phyloP scores from a whole-genome alignment of 495 filamentous ascomycete genomes.

The Aspergillus homomorphus region DNA sequence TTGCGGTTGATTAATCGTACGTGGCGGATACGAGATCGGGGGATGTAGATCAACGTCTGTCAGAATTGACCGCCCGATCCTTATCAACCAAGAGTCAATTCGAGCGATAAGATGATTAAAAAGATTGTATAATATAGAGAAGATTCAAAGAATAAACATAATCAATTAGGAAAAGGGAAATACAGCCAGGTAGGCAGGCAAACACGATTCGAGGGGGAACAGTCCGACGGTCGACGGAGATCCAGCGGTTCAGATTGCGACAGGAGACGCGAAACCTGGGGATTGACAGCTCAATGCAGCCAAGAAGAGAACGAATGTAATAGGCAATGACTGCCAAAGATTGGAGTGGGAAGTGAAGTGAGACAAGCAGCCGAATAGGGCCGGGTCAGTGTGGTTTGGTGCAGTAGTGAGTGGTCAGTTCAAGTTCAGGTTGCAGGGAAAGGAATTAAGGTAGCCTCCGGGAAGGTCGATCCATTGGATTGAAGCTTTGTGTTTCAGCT shows the following conservation, averaged over 20 bases:
- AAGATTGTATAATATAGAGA: background rate
- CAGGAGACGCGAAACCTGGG: conserved; percentile 7
- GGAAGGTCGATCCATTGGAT: background rate
- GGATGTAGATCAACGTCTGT: conserved; percentile 13
- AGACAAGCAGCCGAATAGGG: background rate
- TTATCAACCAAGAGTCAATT: conserved; percentile 1
- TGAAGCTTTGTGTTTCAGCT: background rate
- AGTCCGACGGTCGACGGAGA: background rate
- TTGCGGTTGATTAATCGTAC: conserved; percentile 10
- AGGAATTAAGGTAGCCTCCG: background rate
- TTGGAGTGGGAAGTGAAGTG: background rate
- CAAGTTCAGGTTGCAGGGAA: background rate
- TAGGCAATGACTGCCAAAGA: conserved; percentile 47
- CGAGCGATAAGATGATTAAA: background rate
- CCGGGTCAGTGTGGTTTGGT: background rate
- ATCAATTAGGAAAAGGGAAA: background rate
- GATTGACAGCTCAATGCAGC: conserved; percentile 12
- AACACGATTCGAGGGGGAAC: background rate
- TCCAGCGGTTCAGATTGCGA: conserved; percentile 8
- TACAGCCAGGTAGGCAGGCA: background rate
- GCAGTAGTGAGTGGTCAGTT: background rate
- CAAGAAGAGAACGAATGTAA: conserved; percentile 54
- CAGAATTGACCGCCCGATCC: conserved; percentile 6
- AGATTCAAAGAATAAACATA: conserved; percentile 4
- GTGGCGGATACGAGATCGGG: conserved; percentile 20